Base-by-base conservation (phyloP, 768 basidiomycete genomes). In the Boletales sp. region DNA sequence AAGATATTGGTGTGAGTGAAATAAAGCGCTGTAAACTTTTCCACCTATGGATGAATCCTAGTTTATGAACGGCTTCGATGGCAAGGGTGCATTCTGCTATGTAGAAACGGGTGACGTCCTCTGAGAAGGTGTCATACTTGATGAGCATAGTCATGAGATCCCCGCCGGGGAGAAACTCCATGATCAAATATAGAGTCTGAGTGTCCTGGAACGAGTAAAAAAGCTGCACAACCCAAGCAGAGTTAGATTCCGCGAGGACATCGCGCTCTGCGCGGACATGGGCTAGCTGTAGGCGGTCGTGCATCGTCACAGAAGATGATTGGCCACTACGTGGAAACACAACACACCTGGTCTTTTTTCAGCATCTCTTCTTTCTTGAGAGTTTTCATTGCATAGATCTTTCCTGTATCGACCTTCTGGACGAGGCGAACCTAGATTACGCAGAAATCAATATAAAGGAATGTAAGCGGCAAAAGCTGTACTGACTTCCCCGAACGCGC, bases 131-230 rank as follows among this genome's bases (percentile, higher is more conserved):
- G 66, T 97, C 97, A 71, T 98, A 97, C 71, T 98, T 97, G 78
- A 98, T 97, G 50, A 97, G 77, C 95, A 98, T 98, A 5, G 94
- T 97, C 97, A 99, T 97, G 53, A 98, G 76, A 67, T 99, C 97
- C 30, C 97, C 97, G 40, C 97, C 97, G 48, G 95, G 94, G 40
- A 99, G 77, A 70, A 95, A 99, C 72, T 98, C 97, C 97, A 98
- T 98, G 74, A 98, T 89, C 47, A 99, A 78, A 72, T 98, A 99
- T 21, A 99, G 80, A 59, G 88, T 92, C 45, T 86, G 74, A 2
- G 88, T 74, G 66, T 98, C 97, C 67, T 98, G 97, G 76, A 98
- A 98, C n/a, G 94, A 97, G 71, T 95, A 97, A 71, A 81, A 97
- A 18, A 98, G 79, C 63, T 97, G 92, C 7, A 98, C 95, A 37